phyloP scores from a whole-genome alignment of 2,329 filamentous ascomycete genomes.

The Alternaria burnsii region DNA sequence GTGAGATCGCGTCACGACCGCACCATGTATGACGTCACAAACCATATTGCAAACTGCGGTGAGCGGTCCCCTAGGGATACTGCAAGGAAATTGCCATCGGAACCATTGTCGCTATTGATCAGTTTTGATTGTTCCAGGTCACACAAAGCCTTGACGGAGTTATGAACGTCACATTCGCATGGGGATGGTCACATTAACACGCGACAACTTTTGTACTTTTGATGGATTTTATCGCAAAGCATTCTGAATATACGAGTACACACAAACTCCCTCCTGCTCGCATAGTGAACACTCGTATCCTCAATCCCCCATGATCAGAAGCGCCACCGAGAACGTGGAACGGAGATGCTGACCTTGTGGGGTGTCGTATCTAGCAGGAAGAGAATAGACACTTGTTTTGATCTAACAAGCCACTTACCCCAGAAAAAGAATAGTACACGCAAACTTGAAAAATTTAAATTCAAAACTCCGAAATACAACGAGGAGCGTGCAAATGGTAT shows the following conservation, averaged over 20 bases:
- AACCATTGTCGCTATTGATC: not conserved
- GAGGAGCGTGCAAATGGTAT: slow-evolving; percentile 39
- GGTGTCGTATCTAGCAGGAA: not conserved
- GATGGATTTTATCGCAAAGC: not conserved
- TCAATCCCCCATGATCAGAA: not conserved
- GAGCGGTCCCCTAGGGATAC: not conserved
- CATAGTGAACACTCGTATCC: not conserved
- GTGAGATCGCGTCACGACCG: slow-evolving; percentile 16
- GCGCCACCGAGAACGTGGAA: not conserved
- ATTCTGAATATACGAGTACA: not conserved
- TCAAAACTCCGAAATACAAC: slow-evolving; percentile 17
- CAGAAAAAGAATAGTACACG: not conserved
- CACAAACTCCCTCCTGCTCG: not conserved
- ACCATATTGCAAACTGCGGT: not conserved
- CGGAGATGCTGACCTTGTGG: not conserved
- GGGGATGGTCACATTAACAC: not conserved
- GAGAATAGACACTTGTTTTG: not conserved
- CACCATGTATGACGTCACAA: slow-evolving; percentile 8
- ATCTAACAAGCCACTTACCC: not conserved
- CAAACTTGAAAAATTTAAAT: slow-evolving; percentile 22
- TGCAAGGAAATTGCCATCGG: not conserved
- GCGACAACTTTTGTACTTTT: not conserved
- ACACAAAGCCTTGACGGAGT: not conserved
- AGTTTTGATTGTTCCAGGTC: not conserved
- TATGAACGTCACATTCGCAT: not conserved